A percentile compares a stretch with the other conserved stretches of the same genome.
Evolutionary conservation across 257 asterid species (phyloP).

Genomic region (Solanum paucissectum): DNA sequence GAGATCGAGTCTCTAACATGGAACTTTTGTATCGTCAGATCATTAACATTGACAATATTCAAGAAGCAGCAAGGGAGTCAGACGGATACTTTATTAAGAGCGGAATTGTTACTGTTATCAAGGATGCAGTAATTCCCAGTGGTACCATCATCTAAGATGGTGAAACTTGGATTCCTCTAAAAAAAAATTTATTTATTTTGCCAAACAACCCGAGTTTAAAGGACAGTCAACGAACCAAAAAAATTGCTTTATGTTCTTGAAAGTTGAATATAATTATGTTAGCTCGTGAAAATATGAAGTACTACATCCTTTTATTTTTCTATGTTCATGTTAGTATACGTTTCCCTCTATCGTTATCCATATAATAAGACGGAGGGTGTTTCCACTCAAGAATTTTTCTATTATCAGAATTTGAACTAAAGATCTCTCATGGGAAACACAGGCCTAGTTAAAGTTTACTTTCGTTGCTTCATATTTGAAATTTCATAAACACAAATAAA

Average conservation of each 20-base stretch:
- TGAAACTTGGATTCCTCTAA: not conserved
- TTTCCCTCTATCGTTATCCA: not conserved
- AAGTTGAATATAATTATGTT: not conserved
- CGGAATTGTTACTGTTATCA: conserved; percentile 80
- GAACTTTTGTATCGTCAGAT: conserved; percentile 26
- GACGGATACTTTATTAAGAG: conserved; percentile 93
- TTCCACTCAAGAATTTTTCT: not conserved
- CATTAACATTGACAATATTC: conserved; percentile 54
- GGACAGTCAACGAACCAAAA: not conserved
- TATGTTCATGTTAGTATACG: not conserved
- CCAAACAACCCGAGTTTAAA: not conserved
- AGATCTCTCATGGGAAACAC: not conserved
- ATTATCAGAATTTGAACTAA: not conserved
- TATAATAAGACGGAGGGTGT: not conserved
- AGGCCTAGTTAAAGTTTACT: not conserved
- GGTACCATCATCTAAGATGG: conserved; percentile 41
- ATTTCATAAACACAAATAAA: not conserved
- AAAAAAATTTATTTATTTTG: no score
- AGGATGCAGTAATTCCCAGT: conserved; percentile 76
- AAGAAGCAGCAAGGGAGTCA: conserved; percentile 90
- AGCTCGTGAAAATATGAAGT: not conserved
- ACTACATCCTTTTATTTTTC: not conserved
- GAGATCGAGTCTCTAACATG: not conserved
- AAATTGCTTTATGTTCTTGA: not conserved
- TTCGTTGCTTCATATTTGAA: not conserved